Evolutionary conservation across 805 yeast genomes (phyloP).

Genomic region (Suhomyces sp.): DNA sequence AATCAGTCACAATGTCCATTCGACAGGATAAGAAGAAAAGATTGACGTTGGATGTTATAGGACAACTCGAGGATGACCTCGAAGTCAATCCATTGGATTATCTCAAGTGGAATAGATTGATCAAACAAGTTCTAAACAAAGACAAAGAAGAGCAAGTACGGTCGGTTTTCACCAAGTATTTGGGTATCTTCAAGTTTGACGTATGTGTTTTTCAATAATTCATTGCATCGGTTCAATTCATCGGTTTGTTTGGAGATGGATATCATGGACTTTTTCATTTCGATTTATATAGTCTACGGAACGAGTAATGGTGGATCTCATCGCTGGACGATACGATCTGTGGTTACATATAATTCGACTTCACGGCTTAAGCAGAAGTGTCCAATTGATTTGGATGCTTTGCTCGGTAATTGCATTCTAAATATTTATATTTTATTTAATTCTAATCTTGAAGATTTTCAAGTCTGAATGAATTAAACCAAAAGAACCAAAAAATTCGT

Average conservation of each 20-base stretch:
- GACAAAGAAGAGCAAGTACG: conserved; percentile 62
- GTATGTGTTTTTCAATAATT: conserved; percentile 22
- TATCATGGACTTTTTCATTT: background rate
- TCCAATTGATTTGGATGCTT: background rate
- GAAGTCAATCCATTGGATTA: conserved; percentile 53
- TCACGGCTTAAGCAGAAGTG: background rate
- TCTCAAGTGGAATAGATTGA: conserved; percentile 53
- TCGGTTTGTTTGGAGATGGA: background rate
- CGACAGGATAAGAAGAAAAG: conserved; percentile 17
- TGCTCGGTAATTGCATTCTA: background rate
- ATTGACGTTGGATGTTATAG: conserved; percentile 48
- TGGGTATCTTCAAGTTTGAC: conserved; percentile 63
- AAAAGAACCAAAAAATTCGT: background rate
- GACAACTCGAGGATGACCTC: conserved; percentile 55
- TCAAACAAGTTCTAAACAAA: conserved; percentile 46
- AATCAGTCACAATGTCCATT: conserved; percentile 5
- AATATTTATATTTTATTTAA: background rate
- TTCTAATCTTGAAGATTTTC: background rate
- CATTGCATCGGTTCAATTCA: background rate
- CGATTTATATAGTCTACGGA: background rate
- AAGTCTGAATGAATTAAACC: background rate
- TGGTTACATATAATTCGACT: background rate
- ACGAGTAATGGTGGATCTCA: background rate
- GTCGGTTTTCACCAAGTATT: conserved; percentile 55
- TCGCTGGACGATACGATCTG: background rate